Evolutionary conservation across 768 basidiomycete genomes (phyloP), one percentile per base, ranked within the genome.

Genomic region (Neoboletus magnificus): DNA sequence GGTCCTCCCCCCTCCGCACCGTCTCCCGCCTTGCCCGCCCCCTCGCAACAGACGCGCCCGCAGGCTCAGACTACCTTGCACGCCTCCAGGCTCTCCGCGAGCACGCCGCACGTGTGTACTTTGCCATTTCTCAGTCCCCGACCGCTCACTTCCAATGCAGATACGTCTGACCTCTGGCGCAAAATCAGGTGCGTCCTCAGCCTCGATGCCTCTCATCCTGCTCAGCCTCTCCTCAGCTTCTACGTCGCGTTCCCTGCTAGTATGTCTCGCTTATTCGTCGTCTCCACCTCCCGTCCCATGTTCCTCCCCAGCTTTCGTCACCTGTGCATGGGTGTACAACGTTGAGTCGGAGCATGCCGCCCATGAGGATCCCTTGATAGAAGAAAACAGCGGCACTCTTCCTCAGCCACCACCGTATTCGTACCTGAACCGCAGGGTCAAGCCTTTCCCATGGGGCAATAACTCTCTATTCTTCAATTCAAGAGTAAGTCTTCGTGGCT

Each of bases 401-500:
- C 88, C 89, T 54, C 81, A 86, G 59, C 71, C 78, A 29, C 89
- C 91, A 41, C 74, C 74, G n/a, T 93, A 84, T 65, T 82, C 89
- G 41, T 90, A 86, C 76, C 64, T 93, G 72, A 91, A 92, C 76
- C 82, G 77, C 64, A 78, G 91, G 57, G 69, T 70, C 56, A 91
- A 89, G 71, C 88, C 91, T 39, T 93, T 80, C 79, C 91, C 91
- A 20, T 93, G 91, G 91, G 91, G 91, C 23, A 72, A 62, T 63
- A 93, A 93, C 81, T 80, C 82, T 15, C 79, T 93, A 18, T 93
- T 93, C 79, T 93, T 81, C 77, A 93, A 91, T 69, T 71, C 83
- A 48, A 77, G 82, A 62, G 91, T 89, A 68, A 44, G 84, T 66
- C n/a, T 47, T 11, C 46, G 20, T 54, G 3, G n/a, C 37, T 6